Base-by-base conservation (phyloP, 176 grass and related monocot species). In the Zea luxurians region DNA sequence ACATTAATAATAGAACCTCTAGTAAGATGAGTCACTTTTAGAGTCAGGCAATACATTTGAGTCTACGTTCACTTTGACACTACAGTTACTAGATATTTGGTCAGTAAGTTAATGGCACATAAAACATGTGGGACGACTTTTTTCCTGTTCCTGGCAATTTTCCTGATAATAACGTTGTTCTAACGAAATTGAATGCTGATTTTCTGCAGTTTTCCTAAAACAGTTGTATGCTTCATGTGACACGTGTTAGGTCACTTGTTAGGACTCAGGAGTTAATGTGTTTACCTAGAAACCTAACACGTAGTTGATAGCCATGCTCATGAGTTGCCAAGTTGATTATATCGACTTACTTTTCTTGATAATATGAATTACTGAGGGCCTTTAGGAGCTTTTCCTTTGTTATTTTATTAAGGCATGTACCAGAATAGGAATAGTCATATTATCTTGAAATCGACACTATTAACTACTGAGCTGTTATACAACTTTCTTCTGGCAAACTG, bases 361-460 rank as follows among this genome's bases (percentile, higher is more conserved):
- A 21, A 4, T 59, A 43, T 20, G 16, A n/a, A 55, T 75, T 21
- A 21, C 10, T 45, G 1, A 21, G n/a, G 8, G 6, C 1, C 40
- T 27, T 61, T 45, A 60, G 37, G 52, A 40, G 5, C 17, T 62
- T 61, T 16, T 10, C 1, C 9, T 37, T 75, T 35, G 20, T 42
- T 27, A 44, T 42, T 49, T 60, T 60, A 27, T 60, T 37, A 40
- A 68, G 4, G 3, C n/a, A 38, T 41, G 48, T 6, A 18, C 7
- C 61, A 17, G 5, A 71, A 8, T 64, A 71, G 35, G 9, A 79
- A 5, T 72, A 78, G 55, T 67, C 35, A 35, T 37, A 16, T 16
- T 52, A 40, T 68, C 57, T 54, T 64, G 53, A 88, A 88, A 73
- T 70, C 34, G 13, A 16, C 21, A 48, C 21, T 35, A 1, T 37